These are phyloP conservation scores for Podaxis pistillaris DNA, from an alignment of 768 basidiomycete genomes.

Conservation along the genomic window DNA sequence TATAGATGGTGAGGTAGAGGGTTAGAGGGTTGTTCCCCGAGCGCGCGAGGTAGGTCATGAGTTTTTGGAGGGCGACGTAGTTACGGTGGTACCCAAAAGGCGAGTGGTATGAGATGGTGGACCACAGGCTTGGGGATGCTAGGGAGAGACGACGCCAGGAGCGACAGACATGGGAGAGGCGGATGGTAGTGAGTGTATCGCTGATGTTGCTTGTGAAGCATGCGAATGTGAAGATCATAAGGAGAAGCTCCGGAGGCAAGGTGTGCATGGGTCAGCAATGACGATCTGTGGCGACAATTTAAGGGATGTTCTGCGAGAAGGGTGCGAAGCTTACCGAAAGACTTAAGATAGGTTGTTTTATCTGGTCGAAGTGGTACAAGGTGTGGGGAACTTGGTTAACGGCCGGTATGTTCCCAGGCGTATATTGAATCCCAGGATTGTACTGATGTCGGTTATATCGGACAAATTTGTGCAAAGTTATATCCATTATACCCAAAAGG, in stretches of 20 bases:
- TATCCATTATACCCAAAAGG: background rate
- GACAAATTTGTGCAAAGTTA: conserved; percentile 1
- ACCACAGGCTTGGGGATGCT: conserved; percentile 13
- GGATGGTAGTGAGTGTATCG: conserved; percentile 10
- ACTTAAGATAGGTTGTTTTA: background rate
- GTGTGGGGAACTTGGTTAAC: background rate
- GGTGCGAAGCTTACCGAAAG: background rate
- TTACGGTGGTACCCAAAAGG: conserved; percentile 13
- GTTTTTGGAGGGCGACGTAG: conserved; percentile 10
- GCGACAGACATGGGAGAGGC: conserved; percentile 12
- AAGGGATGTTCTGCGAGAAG: background rate
- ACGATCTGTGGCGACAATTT: background rate
- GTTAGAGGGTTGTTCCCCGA: conserved; percentile 5
- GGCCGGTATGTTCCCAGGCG: conserved; percentile 11
- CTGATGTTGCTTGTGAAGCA: conserved; percentile 2
- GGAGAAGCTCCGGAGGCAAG: conserved; percentile 13
- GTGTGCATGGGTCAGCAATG: background rate
- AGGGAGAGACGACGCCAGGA: conserved; percentile 13
- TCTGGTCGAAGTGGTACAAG: background rate
- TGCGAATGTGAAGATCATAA: conserved; percentile 14
- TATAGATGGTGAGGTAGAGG: conserved; percentile 7
- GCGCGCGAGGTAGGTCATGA: conserved; percentile 14
- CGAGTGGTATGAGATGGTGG: conserved; percentile 12
- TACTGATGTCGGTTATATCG: conserved; percentile 7
- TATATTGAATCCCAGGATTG: conserved; percentile 10